Evolutionary conservation across 2,329 filamentous ascomycete species (phyloP).

Genomic region (Clonostachys sp.): DNA sequence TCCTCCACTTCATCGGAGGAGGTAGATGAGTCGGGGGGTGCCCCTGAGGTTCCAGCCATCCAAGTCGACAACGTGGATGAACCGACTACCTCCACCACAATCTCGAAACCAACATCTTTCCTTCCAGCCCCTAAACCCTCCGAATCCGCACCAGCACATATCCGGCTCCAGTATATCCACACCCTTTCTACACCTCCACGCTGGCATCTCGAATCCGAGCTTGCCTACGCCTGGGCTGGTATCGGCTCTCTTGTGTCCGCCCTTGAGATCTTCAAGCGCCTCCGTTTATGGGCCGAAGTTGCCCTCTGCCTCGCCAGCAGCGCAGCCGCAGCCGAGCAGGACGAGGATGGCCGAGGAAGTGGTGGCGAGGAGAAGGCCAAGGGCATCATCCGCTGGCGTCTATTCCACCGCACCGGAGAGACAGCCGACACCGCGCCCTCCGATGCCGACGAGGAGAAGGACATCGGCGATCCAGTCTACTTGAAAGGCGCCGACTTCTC

Average conservation of each 20-base stretch:
- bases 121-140: conserved; percentile 69
- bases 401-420: conserved; percentile 62
- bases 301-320: conserved; percentile 77
- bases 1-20: conserved; percentile 9
- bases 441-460: conserved; percentile 45
- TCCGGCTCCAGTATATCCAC: conserved; percentile 80
- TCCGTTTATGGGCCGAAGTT: conserved; percentile 92
- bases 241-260: conserved; percentile 86
- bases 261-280: conserved; percentile 89
- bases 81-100: conserved; percentile 7
- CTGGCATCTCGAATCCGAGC: conserved; percentile 92
- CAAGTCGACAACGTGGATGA: conserved; percentile 32
- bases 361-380: conserved; percentile 76
- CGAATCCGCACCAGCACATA: conserved; percentile 73
- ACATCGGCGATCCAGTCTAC: conserved; percentile 41
- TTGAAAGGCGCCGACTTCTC: conserved; percentile 48
- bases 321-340: conserved; percentile 52
- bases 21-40: conserved; percentile 8
- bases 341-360: conserved; percentile 46
- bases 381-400: conserved; percentile 68
- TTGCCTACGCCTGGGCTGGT: conserved; percentile 87
- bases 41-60: conserved; percentile 36
- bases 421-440: conserved; percentile 16
- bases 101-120: conserved; percentile 65
- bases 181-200: conserved; percentile 77